Conservation (phyloP, 2,329 filamentous ascomycete species). For the Xylariaceae sp. region DNA sequence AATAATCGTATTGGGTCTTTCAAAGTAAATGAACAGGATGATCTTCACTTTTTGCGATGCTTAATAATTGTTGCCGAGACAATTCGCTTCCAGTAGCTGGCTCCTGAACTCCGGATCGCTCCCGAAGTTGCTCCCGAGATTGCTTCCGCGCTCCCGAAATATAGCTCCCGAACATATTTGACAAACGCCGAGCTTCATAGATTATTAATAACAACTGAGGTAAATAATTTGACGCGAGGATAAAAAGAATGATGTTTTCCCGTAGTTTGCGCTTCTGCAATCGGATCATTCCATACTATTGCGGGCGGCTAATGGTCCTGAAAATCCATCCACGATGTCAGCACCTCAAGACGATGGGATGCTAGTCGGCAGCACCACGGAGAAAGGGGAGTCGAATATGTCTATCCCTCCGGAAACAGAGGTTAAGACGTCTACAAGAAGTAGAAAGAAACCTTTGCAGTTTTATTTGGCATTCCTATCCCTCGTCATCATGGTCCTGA, state of each 20-base stretch:
- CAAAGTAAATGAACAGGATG: too few species aligned
- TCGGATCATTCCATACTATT: neutral
- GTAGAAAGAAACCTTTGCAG: slow-evolving; percentile 12
- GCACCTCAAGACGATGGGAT: neutral
- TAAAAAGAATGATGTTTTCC: neutral
- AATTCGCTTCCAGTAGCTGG: too few species aligned
- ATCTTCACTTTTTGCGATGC: too few species aligned
- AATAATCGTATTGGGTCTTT: too few species aligned
- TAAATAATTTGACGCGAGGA: neutral
- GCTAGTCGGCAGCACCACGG: neutral
- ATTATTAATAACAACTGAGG: neutral
- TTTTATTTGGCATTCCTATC: slow-evolving; percentile 21
- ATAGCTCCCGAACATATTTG: neutral
- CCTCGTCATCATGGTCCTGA: slow-evolving; percentile 19
- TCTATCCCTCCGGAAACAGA: neutral
- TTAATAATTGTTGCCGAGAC: too few species aligned
- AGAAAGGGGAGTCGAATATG: neutral
- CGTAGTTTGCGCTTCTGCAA: neutral
- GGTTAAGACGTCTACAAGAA: too few species aligned
- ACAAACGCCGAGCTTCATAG: neutral
- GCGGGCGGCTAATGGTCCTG: neutral
- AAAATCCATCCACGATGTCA: neutral
- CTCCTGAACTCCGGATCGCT: too few species aligned
- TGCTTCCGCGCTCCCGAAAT: neutral
- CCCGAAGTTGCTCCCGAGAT: neutral